Percentiles rank a stretch among this genome's conserved stretches.
These are phyloP conservation scores for Hylodesmum podocarpum DNA, from an alignment of 306 rosid genomes.

Conservation along the genomic window DNA sequence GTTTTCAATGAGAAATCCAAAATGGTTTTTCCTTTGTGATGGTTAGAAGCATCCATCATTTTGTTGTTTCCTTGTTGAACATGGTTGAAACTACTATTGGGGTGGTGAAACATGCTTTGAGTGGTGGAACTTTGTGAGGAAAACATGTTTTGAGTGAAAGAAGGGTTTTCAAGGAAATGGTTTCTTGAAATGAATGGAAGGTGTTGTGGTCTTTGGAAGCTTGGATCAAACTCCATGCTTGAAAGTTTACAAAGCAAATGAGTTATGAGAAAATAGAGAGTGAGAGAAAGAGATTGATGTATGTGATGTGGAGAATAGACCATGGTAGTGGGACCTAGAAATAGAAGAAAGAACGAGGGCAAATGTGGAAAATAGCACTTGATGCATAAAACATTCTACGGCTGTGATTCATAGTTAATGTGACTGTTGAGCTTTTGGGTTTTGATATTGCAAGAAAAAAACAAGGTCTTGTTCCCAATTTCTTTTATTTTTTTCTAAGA, in stretches of 20 bases:
- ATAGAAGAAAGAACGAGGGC: not conserved
- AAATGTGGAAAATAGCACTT: not conserved
- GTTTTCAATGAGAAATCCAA: slow-evolving; percentile 19
- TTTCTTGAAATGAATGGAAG: too few relatives aligned
- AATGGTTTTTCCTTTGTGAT: not conserved
- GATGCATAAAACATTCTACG: slow-evolving; percentile 32
- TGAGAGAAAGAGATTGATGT: not conserved
- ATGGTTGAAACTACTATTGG: not conserved
- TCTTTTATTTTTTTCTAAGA: not conserved
- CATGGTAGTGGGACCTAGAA: slow-evolving; percentile 10
- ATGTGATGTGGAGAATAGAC: not conserved
- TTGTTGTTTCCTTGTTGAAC: not conserved
- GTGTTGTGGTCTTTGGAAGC: not conserved
- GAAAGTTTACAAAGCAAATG: not conserved
- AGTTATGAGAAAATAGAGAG: not conserved
- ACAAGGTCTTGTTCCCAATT: not conserved
- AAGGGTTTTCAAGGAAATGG: not conserved
- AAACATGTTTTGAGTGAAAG: not conserved
- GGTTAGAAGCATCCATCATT: not conserved
- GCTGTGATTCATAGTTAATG: slow-evolving; percentile 22
- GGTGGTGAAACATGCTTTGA: not conserved
- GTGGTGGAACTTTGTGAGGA: not conserved
- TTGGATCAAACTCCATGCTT: not conserved
- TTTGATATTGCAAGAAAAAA: not conserved
- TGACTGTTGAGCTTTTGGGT: slow-evolving; percentile 44